Evolutionary conservation across 176 grass and related monocot species (phyloP).

Genomic region (Carex cristatella): DNA sequence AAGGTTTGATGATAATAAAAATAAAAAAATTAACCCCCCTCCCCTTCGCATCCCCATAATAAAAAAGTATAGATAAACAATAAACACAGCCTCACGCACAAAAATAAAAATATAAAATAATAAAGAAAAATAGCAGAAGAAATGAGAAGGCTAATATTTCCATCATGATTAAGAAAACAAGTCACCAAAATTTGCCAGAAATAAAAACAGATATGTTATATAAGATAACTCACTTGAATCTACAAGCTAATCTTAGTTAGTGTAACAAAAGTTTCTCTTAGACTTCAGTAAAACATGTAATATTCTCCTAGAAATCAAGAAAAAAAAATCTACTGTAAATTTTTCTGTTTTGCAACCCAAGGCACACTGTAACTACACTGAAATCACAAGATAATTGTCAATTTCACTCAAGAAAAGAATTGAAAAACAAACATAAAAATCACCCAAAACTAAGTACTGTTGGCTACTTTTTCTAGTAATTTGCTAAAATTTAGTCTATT

Average conservation of each 20-base stretch:
- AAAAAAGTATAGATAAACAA: background rate
- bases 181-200: background rate
- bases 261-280: background rate
- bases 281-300: background rate
- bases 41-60: background rate
- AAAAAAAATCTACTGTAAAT: background rate
- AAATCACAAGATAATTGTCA: background rate
- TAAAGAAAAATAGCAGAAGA: background rate
- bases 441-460: background rate
- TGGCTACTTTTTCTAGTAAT: background rate
- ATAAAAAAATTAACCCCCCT: background rate
- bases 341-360: background rate
- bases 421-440: background rate
- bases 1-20: background rate
- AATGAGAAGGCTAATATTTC: background rate
- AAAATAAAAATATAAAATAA: background rate
- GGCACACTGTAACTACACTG: background rate
- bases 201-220: background rate
- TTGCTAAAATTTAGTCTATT: background rate
- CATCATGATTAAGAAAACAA: background rate
- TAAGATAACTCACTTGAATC: background rate
- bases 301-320: background rate
- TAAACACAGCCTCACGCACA: background rate
- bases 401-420: background rate
- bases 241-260: background rate